phyloP scores from a whole-genome alignment of 371 early-diverging fungal species.

The Syncephalastrum sp. region DNA sequence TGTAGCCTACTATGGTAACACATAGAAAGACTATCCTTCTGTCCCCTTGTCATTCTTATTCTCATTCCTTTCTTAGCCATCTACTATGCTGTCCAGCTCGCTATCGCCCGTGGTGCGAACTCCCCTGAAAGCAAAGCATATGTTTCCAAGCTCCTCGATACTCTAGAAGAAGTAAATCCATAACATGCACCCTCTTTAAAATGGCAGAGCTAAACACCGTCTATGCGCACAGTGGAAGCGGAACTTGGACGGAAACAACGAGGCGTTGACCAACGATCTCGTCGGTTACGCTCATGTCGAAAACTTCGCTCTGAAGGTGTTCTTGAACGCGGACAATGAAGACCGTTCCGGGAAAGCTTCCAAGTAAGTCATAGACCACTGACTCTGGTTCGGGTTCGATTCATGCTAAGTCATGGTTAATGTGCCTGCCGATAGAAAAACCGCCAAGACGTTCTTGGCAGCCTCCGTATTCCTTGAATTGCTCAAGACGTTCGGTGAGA shows the following conservation, averaged over 20 bases:
- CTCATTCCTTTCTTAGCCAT: constrained; percentile 51
- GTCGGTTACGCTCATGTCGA: constrained; percentile 85
- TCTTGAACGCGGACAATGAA: constrained; percentile 89
- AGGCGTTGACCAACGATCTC: constrained; percentile 76
- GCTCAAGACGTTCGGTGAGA: constrained; percentile 76
- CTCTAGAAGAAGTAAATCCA: constrained; percentile 69
- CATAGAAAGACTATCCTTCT: background rate
- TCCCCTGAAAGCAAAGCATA: constrained; percentile 63
- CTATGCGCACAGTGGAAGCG: constrained; percentile 49
- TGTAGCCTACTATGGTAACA: constrained; percentile 87
- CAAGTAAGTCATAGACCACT: constrained; percentile 51
- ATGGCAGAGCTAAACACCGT: too few species aligned
- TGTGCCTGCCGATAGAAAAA: constrained; percentile 54
- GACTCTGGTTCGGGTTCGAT: too few species aligned
- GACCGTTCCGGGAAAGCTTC: constrained; percentile 78
- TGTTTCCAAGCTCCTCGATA: constrained; percentile 68
- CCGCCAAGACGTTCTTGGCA: constrained; percentile 84
- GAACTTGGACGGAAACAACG: constrained; percentile 52
- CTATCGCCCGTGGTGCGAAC: constrained; percentile 63
- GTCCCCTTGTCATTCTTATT: background rate
- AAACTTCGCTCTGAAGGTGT: constrained; percentile 90
- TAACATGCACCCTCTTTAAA: too few species aligned
- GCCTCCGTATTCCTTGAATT: constrained; percentile 83
- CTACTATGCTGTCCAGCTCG: constrained; percentile 86
- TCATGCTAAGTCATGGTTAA: too few species aligned